Percentiles rank a stretch among this genome's conserved stretches.
phyloP scores from a whole-genome alignment of 768 basidiomycete genomes.

The Tremella mesenterica region DNA sequence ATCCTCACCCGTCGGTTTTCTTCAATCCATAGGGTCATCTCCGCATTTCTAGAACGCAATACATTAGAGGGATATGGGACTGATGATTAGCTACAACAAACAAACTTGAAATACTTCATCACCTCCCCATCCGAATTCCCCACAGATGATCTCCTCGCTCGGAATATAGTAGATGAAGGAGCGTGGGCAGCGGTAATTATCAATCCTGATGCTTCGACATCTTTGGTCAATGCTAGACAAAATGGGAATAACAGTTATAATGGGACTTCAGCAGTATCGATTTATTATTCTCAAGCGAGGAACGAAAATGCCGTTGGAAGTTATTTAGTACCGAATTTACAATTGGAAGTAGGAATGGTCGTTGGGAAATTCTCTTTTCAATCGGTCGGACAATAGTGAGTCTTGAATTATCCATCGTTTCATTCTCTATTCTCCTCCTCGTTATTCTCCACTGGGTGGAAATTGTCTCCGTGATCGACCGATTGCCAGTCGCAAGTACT shows the following conservation, averaged over 20 bases:
- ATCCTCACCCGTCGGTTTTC: not conserved
- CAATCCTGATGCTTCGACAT: conserved; percentile 43
- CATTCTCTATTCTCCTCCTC: too few species aligned
- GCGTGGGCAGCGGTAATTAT: conserved; percentile 50
- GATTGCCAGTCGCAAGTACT: too few species aligned
- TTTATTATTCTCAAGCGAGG: conserved; percentile 49
- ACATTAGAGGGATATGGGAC: not conserved
- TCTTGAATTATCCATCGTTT: not conserved
- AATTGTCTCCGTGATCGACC: too few species aligned
- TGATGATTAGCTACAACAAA: conserved; percentile 10
- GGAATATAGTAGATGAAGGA: conserved; percentile 45
- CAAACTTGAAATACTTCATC: conserved; percentile 35
- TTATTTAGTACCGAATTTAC: conserved; percentile 47
- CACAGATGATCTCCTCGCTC: conserved; percentile 37
- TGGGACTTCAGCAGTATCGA: conserved; percentile 42
- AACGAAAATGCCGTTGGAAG: conserved; percentile 48
- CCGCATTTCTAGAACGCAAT: not conserved
- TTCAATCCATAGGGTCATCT: not conserved
- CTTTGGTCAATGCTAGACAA: conserved; percentile 42
- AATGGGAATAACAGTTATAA: conserved; percentile 47
- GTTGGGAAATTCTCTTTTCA: conserved; percentile 19
- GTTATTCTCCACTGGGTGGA: too few species aligned
- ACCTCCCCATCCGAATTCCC: conserved; percentile 28
- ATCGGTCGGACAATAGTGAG: conserved; percentile 32
- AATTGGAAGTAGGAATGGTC: conserved; percentile 16